Conservation (phyloP, 768 basidiomycete species). For the Neoboletus magnificus region DNA sequence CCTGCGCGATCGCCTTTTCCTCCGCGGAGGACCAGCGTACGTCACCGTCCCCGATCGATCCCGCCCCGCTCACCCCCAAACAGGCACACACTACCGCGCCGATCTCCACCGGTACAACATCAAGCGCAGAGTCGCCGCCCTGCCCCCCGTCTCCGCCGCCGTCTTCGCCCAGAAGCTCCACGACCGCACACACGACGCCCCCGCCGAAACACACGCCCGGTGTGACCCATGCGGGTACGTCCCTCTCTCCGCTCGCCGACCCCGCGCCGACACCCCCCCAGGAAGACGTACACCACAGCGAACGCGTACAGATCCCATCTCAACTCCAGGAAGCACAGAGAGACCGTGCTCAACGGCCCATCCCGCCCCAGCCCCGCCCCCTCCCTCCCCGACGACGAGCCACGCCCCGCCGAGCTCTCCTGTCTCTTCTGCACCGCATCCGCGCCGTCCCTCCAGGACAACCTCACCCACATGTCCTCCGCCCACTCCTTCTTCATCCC, state of each 20-base stretch:
- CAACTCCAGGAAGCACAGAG: constrained; percentile 85
- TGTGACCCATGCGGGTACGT: constrained; percentile 88
- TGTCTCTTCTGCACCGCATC: constrained; percentile 84
- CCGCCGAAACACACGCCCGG: constrained; percentile 53
- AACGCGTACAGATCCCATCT: constrained; percentile 89
- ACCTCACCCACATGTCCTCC: constrained; percentile 82
- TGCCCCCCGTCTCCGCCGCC: constrained; percentile 76
- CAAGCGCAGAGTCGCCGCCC: constrained; percentile 88
- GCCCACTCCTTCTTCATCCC: constrained; percentile 95
- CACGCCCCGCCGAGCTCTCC: constrained; percentile 35
- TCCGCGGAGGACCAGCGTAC: constrained; percentile 80
- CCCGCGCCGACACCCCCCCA: constrained; percentile 29
- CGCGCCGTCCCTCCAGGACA: constrained; percentile 53
- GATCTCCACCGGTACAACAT: constrained; percentile 98
- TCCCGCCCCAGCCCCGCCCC: not conserved
- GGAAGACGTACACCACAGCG: constrained; percentile 86
- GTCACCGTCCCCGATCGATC: constrained; percentile 21
- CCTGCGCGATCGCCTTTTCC: constrained; percentile 85
- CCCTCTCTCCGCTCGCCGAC: not conserved
- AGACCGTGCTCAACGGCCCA: constrained; percentile 58
- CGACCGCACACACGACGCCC: constrained; percentile 67
- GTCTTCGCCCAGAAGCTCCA: constrained; percentile 87
- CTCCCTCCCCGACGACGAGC: not conserved
- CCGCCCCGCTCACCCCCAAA: not conserved
- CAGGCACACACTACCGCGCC: constrained; percentile 85